Evolutionary conservation across 1,139 yeast species (phyloP).

Genomic region (Diutina ranongensis): DNA sequence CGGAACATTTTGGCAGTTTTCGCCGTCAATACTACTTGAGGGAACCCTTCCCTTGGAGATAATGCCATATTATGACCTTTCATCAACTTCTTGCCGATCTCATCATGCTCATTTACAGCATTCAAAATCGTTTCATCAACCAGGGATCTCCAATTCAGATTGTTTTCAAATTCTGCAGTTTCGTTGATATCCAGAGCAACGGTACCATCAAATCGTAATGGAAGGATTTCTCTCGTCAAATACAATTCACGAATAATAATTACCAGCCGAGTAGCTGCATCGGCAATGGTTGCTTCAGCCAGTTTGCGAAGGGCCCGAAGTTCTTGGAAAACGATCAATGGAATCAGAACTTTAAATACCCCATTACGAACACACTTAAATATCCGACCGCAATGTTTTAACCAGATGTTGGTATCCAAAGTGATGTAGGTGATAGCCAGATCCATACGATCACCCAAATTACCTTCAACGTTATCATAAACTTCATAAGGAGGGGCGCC

Average conservation of each 20-base stretch:
- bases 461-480: constrained; percentile 19
- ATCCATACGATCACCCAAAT: constrained; percentile 41
- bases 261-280: constrained; percentile 73
- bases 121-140: constrained; percentile 50
- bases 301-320: constrained; percentile 63
- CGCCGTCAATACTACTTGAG: constrained; percentile 17
- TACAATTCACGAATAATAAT: constrained; percentile 60
- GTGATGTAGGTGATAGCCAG: constrained; percentile 47
- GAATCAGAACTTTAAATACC: constrained; percentile 48
- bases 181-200: constrained; percentile 44
- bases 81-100: constrained; percentile 26
- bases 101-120: constrained; percentile 38
- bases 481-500: not conserved
- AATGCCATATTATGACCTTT: constrained; percentile 23
- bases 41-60: constrained; percentile 7
- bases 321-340: constrained; percentile 71
- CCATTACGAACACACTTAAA: constrained; percentile 57
- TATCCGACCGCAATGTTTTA: constrained; percentile 67
- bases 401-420: constrained; percentile 71
- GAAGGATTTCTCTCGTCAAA: constrained; percentile 38
- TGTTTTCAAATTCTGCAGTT: constrained; percentile 49
- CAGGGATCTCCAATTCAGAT: constrained; percentile 52
- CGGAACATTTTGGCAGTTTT: constrained; percentile 32
- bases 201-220: constrained; percentile 45
- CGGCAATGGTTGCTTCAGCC: constrained; percentile 64